Evolutionary conservation across 2,329 filamentous ascomycete species (phyloP), one percentile per base, ranked within the genome.

Genomic region (Lachnellula hyalina): DNA sequence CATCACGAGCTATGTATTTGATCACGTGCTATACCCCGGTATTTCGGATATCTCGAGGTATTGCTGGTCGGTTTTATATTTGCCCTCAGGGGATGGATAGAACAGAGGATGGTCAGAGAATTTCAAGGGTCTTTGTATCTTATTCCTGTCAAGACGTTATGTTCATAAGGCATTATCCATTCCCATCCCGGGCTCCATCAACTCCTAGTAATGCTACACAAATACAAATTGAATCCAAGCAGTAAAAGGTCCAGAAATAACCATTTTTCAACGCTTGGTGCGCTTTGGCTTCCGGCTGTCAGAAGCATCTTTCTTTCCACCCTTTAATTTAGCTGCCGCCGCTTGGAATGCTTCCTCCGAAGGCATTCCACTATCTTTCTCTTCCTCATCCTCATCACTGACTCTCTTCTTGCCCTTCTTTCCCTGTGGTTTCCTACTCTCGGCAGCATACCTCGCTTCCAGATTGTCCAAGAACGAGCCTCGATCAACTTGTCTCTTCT

Each of bases 381-480:
- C 85, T 63, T 90, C 86, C 0, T 81, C 76, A 25, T 80, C 85
- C 61, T 91, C 86, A 1, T 82, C 76, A 36, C 80, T 70, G 25
- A 71, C 73, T 61, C 78, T 75, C 67, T 81, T 83, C 67, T 76
- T 77, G 11, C 75, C 76, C 66, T 79, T 74, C 64, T 71, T 83
- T 56, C 73, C 74, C 58, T 70, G 75, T 53, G 70, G 65, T 47
- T 67, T 68, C 45, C 71, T 72, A 63, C 46, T 63, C 59, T 61
- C 77, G 77, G 50, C 66, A 28, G 77, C 74, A 69, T 95, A 95
- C 73, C 93, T 95, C 48, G 85, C 87, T 55, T 89, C 89, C 49
- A 96, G 72, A 49, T 81, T 75, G 58, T 89, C 87, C 23, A 96
- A 74, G 68, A 95, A 90, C 38, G 74, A 76, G 28, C 73, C 77